Conservation (phyloP, 768 basidiomycete genomes). For the Mycena amicta region DNA sequence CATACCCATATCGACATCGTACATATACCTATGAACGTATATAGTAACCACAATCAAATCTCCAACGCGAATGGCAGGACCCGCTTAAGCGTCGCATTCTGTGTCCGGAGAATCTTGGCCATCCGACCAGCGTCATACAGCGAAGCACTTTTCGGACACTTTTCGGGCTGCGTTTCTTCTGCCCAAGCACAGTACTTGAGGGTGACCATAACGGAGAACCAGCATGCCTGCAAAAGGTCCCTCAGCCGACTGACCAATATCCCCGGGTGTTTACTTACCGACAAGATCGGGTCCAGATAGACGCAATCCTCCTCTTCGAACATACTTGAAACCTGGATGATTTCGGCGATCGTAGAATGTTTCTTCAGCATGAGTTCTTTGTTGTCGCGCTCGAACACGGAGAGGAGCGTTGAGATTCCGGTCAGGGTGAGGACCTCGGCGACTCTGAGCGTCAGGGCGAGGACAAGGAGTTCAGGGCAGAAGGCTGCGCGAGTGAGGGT, state of each 20-base stretch:
- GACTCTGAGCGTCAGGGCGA: slow-evolving; percentile 9
- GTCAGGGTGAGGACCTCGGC: slow-evolving; percentile 4
- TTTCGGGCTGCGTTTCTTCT: not conserved
- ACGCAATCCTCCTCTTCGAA: slow-evolving; percentile 10
- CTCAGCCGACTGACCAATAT: not conserved
- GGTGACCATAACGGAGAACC: not conserved
- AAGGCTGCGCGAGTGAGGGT: slow-evolving; percentile 5
- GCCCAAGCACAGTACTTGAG: not conserved
- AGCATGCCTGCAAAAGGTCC: not conserved
- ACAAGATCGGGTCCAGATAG: slow-evolving; percentile 2
- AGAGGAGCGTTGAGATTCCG: slow-evolving; percentile 23
- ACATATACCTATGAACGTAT: no score
- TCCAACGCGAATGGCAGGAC: not conserved
- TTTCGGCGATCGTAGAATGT: slow-evolving; percentile 4
- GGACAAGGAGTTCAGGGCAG: not conserved
- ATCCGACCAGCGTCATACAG: not conserved
- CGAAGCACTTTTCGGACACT: not conserved
- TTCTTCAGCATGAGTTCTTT: slow-evolving; percentile 2
- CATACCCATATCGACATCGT: no score
- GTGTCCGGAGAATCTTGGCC: not conserved
- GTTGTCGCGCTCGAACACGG: slow-evolving; percentile 27
- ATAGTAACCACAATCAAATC: not conserved
- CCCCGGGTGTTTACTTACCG: not conserved
- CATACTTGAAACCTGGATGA: slow-evolving; percentile 7
- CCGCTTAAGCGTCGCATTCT: not conserved